Base-by-base conservation (phyloP, 1,284 basidiomycete species). In the Nidula niveotomentosa region DNA sequence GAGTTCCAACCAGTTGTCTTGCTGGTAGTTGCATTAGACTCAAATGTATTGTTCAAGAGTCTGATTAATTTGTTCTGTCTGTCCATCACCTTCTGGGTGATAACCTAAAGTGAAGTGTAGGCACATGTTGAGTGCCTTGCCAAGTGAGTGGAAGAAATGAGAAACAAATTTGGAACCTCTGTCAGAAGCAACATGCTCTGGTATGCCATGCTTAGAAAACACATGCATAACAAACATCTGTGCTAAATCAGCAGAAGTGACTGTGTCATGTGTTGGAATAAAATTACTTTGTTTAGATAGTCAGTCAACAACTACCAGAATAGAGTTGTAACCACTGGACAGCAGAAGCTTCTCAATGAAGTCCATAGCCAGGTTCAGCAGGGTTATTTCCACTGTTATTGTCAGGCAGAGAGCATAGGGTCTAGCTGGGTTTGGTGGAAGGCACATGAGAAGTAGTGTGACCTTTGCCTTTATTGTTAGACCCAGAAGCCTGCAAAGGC, bases 1-100 rank as follows among this genome's bases (percentile, higher is more conserved):
- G 1, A 67, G 60, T 0, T 60, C 46, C 0, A 53, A 52, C 77
- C 76, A 79, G 55, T 77, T 59, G 58, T 69, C 59, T 53, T 77
- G 74, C 34, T 71, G 48, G 57, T 76, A 70, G 51, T 68, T 64
- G 48, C 54, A 51, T 55, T 69, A 76, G 5, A 68, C 55, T 1
- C 65, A 58, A 7, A 76, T 61, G 57, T 71, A 74, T 10, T 70
- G 66, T 58, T 79, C 71, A 0, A 80, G 44, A 0, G 60, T 61
- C 55, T 78, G 75, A 56, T 81, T 80, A 12, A 71, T 58, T 0
- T 64, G 51, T 60, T 81, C 74, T 0, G 75, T 75, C 49, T 78
- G 73, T 0, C 79, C 76, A 53, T 83, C 72, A 0, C 74, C 69
- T 55, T 80, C 65, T 0, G 76, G 77, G 55, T 79, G 75, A 48